Evolutionary conservation across 2,329 filamentous ascomycete genomes (phyloP), one percentile per base, ranked within the genome.

Genomic region (Phialocephala sp.): DNA sequence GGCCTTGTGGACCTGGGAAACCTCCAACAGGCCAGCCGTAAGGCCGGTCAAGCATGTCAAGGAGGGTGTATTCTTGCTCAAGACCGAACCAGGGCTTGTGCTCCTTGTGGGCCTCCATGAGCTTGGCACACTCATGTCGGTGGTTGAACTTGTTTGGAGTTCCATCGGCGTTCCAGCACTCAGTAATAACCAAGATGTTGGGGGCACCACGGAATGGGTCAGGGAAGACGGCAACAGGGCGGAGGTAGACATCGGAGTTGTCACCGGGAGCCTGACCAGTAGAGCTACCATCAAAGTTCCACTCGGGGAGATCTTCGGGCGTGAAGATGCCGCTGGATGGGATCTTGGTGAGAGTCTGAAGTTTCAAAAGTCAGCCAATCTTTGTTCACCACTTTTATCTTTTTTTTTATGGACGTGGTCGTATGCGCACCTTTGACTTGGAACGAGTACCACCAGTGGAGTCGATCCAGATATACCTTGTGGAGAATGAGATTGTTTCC

Each of bases 111-210:
- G 89, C 86, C 80, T 95, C 89, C 92, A 98, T 97, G 75, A 97
- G 85, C 80, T 95, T 91, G 77, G 88, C 88, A 76, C 89, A 91
- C 77, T 98, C 94, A 79, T 97, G 91, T 74, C 95, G 92, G 89
- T 90, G 92, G 91, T 99, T 99, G 91, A 88, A 98, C 82, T 97
- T 94, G 89, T 98, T 99, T 81, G 95, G 95, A 69, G 89, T 93
- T 78, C 93, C 94, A 81, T 97, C 94, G 72, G 91, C 85, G 79
- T 94, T 93, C 91, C 93, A 97, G 81, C 92, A 97, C 85, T 97
- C 94, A 78, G 90, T 88, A 76, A 98, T 91, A 75, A 98, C 94
- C 74, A 97, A 88, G 80, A 97, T 91, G 86, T 97, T 97, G 82
- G 93, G 91, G 67, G 88, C 88, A 68, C 89, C 87, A 73, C 94